phyloP scores from a whole-genome alignment of 805 yeast genomes.

The Wickerhamiella australiensis region DNA sequence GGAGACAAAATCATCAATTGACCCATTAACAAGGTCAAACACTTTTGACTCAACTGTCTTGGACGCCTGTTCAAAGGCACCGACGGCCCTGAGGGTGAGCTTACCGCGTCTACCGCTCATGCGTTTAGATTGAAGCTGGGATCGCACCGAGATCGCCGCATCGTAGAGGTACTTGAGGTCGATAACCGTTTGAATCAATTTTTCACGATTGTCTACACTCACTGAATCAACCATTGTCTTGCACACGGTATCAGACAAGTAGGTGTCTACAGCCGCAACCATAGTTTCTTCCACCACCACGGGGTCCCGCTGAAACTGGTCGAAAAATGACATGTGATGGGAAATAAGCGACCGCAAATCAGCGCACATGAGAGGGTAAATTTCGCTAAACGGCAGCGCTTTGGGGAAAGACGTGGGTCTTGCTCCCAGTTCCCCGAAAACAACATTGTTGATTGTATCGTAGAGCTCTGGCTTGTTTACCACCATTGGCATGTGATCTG shows the following conservation, averaged over 20 bases:
- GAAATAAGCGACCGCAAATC: constrained; percentile 54
- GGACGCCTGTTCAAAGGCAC: constrained; percentile 45
- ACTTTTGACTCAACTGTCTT: constrained; percentile 67
- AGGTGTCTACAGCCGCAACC: constrained; percentile 49
- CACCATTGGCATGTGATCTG: constrained; percentile 79
- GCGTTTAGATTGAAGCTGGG: constrained; percentile 31
- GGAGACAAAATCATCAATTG: constrained; percentile 67
- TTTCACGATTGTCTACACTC: constrained; percentile 70
- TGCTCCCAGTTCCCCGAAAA: constrained; percentile 27
- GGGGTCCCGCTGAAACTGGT: constrained; percentile 49
- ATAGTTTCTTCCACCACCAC: constrained; percentile 49
- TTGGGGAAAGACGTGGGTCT: constrained; percentile 37
- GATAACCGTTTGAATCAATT: constrained; percentile 75
- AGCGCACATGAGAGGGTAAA: constrained; percentile 77
- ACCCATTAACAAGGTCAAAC: constrained; percentile 69
- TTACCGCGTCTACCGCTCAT: constrained; percentile 30
- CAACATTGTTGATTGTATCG: constrained; percentile 45
- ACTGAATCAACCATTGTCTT: constrained; percentile 48
- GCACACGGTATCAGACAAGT: constrained; percentile 58
- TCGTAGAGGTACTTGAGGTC: constrained; percentile 76
- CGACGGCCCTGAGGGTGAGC: constrained; percentile 40
- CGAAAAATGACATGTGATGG: constrained; percentile 51
- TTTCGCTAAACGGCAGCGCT: constrained; percentile 75
- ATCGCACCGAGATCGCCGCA: constrained; percentile 55
- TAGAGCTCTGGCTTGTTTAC: constrained; percentile 49